These are phyloP conservation scores for Hypomyces rosellus DNA, from an alignment of 2,329 filamentous ascomycete genomes.

Conservation along the genomic window DNA sequence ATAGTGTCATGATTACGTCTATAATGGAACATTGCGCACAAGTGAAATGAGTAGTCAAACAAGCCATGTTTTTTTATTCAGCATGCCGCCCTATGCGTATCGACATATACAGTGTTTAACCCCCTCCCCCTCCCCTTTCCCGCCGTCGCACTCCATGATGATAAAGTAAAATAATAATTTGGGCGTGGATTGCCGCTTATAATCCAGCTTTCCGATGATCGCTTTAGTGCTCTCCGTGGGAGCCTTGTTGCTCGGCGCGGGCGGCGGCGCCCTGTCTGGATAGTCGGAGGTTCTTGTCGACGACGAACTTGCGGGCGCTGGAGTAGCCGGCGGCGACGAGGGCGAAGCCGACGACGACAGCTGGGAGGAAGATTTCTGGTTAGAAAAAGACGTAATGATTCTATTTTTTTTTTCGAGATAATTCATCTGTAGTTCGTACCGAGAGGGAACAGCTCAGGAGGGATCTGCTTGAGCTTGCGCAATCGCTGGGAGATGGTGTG, in stretches of 20 bases:
- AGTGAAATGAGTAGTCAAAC: constrained; percentile 3
- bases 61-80: constrained; percentile 12
- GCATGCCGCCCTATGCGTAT: constrained; percentile 11
- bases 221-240: constrained; percentile 12
- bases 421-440: constrained; percentile 48
- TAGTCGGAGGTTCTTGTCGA: constrained; percentile 90
- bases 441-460: constrained; percentile 88
- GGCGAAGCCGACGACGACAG: constrained; percentile 81
- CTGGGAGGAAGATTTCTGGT: constrained; percentile 35
- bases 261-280: constrained; percentile 56
- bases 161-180: constrained; percentile 7
- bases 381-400: not conserved
- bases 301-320: constrained; percentile 69
- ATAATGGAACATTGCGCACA: constrained; percentile 1
- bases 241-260: constrained; percentile 30
- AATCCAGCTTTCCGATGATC: not conserved
- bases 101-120: constrained; percentile 15
- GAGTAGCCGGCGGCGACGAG: constrained; percentile 79
- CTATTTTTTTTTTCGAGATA: not conserved
- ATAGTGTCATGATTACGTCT: constrained; percentile 13
- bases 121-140: constrained; percentile 9
- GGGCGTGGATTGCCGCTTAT: too few species aligned
- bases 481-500: constrained; percentile 96
- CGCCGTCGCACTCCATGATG: constrained; percentile 2
- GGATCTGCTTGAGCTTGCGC: constrained; percentile 81